Conservation (phyloP, 345 rosid species). For the Eucalyptus tenuipes region DNA sequence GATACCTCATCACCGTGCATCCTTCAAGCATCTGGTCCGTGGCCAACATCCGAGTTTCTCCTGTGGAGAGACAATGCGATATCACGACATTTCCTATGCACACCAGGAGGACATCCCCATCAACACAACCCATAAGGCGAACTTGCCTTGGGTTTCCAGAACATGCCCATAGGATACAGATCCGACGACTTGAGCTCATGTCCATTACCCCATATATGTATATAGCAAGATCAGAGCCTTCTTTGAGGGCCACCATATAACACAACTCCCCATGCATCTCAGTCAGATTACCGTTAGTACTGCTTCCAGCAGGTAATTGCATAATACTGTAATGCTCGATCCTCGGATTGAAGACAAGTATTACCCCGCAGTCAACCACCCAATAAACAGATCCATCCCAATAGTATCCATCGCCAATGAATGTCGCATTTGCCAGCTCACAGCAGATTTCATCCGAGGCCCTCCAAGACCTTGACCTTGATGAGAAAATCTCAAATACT, state of each 20-base stretch:
- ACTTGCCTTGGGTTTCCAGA: background rate
- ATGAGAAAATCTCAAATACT: constrained; percentile 31
- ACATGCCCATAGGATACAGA: background rate
- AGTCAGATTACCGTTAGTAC: constrained; percentile 7
- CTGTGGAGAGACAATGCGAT: background rate
- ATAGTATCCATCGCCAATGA: constrained; percentile 8
- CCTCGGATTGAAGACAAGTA: constrained; percentile 10
- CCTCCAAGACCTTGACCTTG: constrained; percentile 28
- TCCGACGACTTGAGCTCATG: constrained; percentile 6
- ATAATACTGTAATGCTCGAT: constrained; percentile 12
- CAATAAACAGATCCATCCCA: constrained; percentile 7
- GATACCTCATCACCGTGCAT: background rate
- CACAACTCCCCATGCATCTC: constrained; percentile 17
- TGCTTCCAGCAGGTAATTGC: constrained; percentile 5
- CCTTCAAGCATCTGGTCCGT: background rate
- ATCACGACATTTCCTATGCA: background rate
- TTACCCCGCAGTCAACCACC: constrained; percentile 1
- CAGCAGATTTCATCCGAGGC: background rate
- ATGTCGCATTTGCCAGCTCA: background rate
- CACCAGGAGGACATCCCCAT: constrained; percentile 5
- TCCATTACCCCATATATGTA: constrained; percentile 10
- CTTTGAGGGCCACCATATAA: constrained; percentile 10
- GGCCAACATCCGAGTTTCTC: background rate
- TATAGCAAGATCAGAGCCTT: background rate
- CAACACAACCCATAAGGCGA: constrained; percentile 9